A percentile compares a stretch with the other conserved stretches of the same genome.
These are phyloP conservation scores for Penicillium sp. DNA, from an alignment of 2,329 filamentous ascomycete genomes.

Conservation along the genomic window DNA sequence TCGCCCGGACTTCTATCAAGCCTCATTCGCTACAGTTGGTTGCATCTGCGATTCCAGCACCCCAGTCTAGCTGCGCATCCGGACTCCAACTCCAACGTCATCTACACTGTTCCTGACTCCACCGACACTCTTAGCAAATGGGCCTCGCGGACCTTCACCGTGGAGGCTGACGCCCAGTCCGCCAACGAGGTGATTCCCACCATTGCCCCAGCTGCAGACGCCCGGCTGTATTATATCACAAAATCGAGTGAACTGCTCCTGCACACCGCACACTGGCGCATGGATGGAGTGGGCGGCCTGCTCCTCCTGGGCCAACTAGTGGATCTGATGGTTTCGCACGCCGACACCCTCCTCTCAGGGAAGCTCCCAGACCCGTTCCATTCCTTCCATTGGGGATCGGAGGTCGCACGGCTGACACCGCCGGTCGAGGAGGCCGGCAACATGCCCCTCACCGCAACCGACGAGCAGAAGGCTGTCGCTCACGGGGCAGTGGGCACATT, in stretches of 20 bases:
- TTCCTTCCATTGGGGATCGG: constrained; percentile 28
- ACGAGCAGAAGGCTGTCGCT: constrained; percentile 12
- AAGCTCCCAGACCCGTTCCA: constrained; percentile 19
- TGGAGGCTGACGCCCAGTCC: constrained; percentile 2
- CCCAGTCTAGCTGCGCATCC: constrained; percentile 16
- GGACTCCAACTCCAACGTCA: background rate
- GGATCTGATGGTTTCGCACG: constrained; percentile 9
- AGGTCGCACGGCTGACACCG: constrained; percentile 21
- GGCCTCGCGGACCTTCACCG: constrained; percentile 15
- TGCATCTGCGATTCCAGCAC: constrained; percentile 17
- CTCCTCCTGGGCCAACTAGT: constrained; percentile 22
- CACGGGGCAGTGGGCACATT: constrained; percentile 17
- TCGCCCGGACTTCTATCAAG: constrained; percentile 2
- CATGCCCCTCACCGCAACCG: constrained; percentile 6
- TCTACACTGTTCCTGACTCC: constrained; percentile 12
- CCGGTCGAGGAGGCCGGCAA: constrained; percentile 24
- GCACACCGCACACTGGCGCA: constrained; percentile 30
- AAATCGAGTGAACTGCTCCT: constrained; percentile 8
- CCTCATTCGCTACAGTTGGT: constrained; percentile 15
- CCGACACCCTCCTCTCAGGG: constrained; percentile 9
- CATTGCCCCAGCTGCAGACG: constrained; percentile 7
- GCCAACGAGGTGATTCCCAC: constrained; percentile 9
- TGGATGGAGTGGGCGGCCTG: constrained; percentile 28
- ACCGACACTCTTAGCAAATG: constrained; percentile 7
- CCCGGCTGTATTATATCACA: constrained; percentile 14